These are phyloP conservation scores for Nothopassalora personata DNA, from an alignment of 2,329 filamentous ascomycete species.

Conservation along the genomic window DNA sequence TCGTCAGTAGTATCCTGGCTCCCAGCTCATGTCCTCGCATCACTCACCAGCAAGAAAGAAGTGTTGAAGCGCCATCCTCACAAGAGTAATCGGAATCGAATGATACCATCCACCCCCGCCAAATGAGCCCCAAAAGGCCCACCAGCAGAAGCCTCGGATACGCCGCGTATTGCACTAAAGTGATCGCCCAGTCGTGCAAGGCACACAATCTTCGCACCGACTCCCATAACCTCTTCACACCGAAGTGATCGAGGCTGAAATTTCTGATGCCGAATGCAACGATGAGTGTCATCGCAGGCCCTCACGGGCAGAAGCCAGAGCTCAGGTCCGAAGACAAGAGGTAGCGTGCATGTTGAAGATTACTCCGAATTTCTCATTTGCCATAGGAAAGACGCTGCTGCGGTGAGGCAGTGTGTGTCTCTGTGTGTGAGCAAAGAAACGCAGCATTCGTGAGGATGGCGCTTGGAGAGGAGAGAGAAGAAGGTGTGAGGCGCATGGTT, in stretches of 20 bases:
- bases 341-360: constrained; percentile 60
- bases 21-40: constrained; percentile 7
- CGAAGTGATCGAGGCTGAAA: constrained; percentile 48
- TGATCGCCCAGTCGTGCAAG: constrained; percentile 41
- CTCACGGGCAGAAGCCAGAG: constrained; percentile 67
- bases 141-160: constrained; percentile 45
- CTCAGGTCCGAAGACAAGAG: constrained; percentile 18
- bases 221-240: constrained; percentile 65
- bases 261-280: constrained; percentile 93
- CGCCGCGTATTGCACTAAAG: constrained; percentile 96
- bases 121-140: constrained; percentile 5
- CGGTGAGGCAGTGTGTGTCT: constrained; percentile 26
- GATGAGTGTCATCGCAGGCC: constrained; percentile 75
- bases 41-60: constrained; percentile 47
- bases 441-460: constrained; percentile 85
- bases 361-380: constrained; percentile 99
- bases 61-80: constrained; percentile 67
- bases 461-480: constrained; percentile 48
- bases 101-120: constrained; percentile 52
- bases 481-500: constrained; percentile 4
- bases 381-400: constrained; percentile 36
- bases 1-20: constrained; percentile 40
- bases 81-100: constrained; percentile 93
- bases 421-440: constrained; percentile 89
- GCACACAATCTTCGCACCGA: constrained; percentile 89